Evolutionary conservation across 225 moss, liverwort and hornwort species (phyloP), one percentile per base, ranked within the genome.

Genomic region (Lunularia cruciata): DNA sequence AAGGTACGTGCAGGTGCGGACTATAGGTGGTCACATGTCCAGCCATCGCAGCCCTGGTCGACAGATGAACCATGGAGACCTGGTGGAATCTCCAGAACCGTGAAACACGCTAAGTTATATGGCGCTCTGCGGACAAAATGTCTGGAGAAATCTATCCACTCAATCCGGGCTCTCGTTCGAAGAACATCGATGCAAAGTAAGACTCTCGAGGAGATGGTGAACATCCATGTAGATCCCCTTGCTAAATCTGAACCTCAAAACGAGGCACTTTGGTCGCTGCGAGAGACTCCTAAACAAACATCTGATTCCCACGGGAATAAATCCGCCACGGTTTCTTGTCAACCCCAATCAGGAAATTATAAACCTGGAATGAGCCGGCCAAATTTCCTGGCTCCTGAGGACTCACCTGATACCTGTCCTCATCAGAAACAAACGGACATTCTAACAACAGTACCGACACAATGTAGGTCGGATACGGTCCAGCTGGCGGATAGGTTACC

Each of bases 51-150:
- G 39, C 39, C 43, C 25, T 63, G 63, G 63, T 45, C 63, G 27
- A 37, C 63, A 15, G 45, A 63, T 23, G 45, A 63, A 45, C 63
- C 63, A 28, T 63, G 63, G 63, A 63, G 45, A 16, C 63, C 63
- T 45, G 63, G 63, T 43, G 63, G 63, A 25, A 63, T 63, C 38
- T 63, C 63, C 5, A 63, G 16, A 46, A 63, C 42, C 1, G 14
- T 63, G 28, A 27, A 23, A 14, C 9, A 43, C 19, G 43, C 26
- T 38, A 63, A 63, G 30, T 16, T 46, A 10, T 42, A 27, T 13
- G 28, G 45, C 6, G 26, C 40, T 1, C 16, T 63, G 45, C 28
- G 40, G 18, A 5, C 27, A 28, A 10, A 63, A 23, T 8, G 43
- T 30, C 43, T 16, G 30, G 20, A 27, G 11, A 20, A 20, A 14